Evolutionary conservation across 208 protist genomes (phyloP), one percentile per base, ranked within the genome.

Genomic region (Trypanosomatidae sp.): DNA sequence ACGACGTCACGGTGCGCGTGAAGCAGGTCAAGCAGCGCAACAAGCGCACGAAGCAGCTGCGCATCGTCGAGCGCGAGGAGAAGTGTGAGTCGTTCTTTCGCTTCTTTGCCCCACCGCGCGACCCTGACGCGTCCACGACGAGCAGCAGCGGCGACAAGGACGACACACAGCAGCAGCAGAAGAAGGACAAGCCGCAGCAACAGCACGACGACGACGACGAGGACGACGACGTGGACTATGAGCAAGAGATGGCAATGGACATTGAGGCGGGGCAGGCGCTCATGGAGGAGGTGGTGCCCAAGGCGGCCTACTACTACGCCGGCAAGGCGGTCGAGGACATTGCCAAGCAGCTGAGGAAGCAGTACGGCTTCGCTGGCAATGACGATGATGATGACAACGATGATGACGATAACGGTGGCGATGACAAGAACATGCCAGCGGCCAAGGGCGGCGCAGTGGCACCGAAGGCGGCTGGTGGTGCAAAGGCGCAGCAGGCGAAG

Each of bases 21-120:
- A 91, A 83, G 52, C 74, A 70, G 44, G 91, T 88, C 62, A 97
- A 92, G 56, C 88, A 95, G 62, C 65, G 75, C 18, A 73, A 82
- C 58, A 95, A 96, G 77, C 77, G 54, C 24, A 80, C 60, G 6
- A 87, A 88, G 19, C 63, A 68, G 46, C 83, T 85, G 28, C 76
- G 88, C 40, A 61, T 86, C 16, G 75, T 92, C 18, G 71, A 71
- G 41, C 80, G 75, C 18, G 73, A 85, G 33, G 88, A 94, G 62
- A 66, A 76, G 22, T 79, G 68, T 27, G 64, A 75, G 22, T 88
- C 74, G 22, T 97, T 97, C 69, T 97, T 96, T 49, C 84, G 84
- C 56, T 95, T 97, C 76, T 97, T 97, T 59, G 71, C 43, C 6
- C 62, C 85, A 11, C 83, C 79, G 13, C 53, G 74, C 26, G 39